Evolutionary conservation across 106 monocot genomes (phyloP).

Genomic region (Dendrobium chrysotoxum): DNA sequence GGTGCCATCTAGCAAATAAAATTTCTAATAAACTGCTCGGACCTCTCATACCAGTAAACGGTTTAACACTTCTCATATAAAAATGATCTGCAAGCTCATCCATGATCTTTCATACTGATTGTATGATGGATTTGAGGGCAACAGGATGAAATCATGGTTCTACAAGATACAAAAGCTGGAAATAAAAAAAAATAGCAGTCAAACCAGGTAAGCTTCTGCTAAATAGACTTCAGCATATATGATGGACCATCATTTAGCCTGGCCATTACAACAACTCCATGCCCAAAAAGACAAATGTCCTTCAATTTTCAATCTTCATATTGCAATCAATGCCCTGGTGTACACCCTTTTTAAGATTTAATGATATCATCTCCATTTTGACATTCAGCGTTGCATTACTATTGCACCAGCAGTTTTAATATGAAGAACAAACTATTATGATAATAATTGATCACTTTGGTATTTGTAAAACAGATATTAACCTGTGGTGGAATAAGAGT

Average conservation of each 20-base stretch:
- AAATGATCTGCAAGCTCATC: no score
- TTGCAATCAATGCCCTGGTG: no score
- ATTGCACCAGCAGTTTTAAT: neutral
- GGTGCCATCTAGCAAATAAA: no score
- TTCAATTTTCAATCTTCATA: no score
- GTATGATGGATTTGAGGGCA: no score
- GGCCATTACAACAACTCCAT: neutral
- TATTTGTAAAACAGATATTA: neutral
- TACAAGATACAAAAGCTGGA: no score
- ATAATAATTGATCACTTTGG: neutral
- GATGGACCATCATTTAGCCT: neutral
- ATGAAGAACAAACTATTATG: neutral
- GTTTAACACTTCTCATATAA: no score
- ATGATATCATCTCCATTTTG: neutral
- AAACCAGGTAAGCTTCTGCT: neutral
- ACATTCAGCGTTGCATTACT: neutral
- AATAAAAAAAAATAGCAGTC: no score
- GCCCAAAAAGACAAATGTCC: neutral
- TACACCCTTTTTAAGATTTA: neutral
- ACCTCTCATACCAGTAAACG: no score
- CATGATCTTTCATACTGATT: no score
- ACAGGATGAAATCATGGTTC: no score
- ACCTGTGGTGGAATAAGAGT: conserved; percentile 78
- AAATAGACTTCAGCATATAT: neutral
- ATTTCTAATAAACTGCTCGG: no score